phyloP scores from a whole-genome alignment of 495 filamentous ascomycete genomes.

The Schizothecium vesticola region DNA sequence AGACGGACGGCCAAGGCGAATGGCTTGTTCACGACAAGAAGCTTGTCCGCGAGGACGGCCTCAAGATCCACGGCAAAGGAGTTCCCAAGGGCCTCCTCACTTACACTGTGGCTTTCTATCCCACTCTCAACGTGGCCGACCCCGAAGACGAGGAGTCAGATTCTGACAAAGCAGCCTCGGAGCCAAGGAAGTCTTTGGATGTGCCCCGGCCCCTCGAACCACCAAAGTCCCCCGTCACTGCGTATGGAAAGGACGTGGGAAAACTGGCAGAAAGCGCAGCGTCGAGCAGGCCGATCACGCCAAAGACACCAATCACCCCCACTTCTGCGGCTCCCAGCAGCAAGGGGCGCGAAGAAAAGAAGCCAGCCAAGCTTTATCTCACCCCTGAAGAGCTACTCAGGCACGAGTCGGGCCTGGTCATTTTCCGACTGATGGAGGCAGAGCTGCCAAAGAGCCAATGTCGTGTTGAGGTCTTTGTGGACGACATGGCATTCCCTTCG shows the following conservation, averaged over 20 bases:
- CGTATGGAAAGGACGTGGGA: conserved; percentile 29
- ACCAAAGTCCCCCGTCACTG: conserved; percentile 30
- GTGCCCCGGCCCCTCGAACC: conserved; percentile 35
- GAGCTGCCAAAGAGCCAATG: conserved; percentile 70
- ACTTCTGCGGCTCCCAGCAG: conserved; percentile 43
- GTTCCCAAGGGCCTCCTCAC: conserved; percentile 71
- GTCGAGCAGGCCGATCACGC: conserved; percentile 23
- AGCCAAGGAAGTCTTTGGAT: conserved; percentile 35
- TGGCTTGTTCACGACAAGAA: conserved; percentile 79
- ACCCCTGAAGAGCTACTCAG: conserved; percentile 70
- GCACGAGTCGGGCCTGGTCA: conserved; percentile 86
- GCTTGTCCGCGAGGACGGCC: conserved; percentile 48
- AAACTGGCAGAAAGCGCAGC: conserved; percentile 15
- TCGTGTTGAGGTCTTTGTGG: conserved; percentile 83
- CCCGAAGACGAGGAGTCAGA: conserved; percentile 83
- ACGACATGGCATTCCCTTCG: conserved; percentile 89
- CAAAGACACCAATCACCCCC: conserved; percentile 33
- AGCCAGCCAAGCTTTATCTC: conserved; percentile 70
- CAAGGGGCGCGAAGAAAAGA: conserved; percentile 52
- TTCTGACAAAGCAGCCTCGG: conserved; percentile 30
- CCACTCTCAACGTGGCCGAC: conserved; percentile 78
- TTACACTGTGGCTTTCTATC: conserved; percentile 87
- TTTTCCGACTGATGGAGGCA: conserved; percentile 90
- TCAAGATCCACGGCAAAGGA: conserved; percentile 63
- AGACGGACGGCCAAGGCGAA: conserved; percentile 70